Percentiles rank a stretch among this genome's conserved stretches.
These are phyloP conservation scores for Moesziomyces sp. DNA, from an alignment of 1,284 basidiomycete genomes.

Conservation along the genomic window DNA sequence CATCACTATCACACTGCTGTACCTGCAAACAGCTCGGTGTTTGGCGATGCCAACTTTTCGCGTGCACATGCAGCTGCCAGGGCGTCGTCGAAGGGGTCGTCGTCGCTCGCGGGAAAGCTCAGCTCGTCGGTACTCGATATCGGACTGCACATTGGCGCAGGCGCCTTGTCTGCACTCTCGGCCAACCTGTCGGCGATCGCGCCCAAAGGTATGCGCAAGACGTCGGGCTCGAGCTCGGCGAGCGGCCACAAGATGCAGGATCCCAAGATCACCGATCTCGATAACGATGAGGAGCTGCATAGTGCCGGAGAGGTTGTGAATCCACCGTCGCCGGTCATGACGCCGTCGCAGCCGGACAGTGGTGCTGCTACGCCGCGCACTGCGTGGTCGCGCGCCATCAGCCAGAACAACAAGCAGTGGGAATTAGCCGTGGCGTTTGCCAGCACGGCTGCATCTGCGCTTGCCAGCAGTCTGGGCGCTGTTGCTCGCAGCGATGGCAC, in stretches of 20 bases:
- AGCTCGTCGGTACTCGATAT: slow-evolving; percentile 34
- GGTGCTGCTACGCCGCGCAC: slow-evolving; percentile 29
- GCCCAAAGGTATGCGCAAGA: slow-evolving; percentile 2
- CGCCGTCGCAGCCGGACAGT: slow-evolving; percentile 15
- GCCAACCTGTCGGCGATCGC: slow-evolving; percentile 44
- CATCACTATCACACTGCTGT: slow-evolving; percentile 41
- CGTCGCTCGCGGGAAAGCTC: slow-evolving; percentile 37
- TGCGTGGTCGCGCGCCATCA: slow-evolving; percentile 32
- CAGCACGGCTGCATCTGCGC: slow-evolving; percentile 39
- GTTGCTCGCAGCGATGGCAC: slow-evolving; percentile 16
- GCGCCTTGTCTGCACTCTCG: slow-evolving; percentile 32
- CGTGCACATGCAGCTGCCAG: slow-evolving; percentile 40
- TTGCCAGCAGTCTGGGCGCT: slow-evolving; percentile 42
- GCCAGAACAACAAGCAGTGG: slow-evolving; percentile 52
- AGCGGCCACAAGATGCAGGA: slow-evolving; percentile 11
- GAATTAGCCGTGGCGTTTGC: slow-evolving; percentile 51
- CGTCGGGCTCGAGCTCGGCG: neutral
- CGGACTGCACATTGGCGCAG: slow-evolving; percentile 41
- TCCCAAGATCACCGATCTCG: slow-evolving; percentile 36
- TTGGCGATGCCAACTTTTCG: slow-evolving; percentile 19
- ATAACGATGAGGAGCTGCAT: slow-evolving; percentile 34
- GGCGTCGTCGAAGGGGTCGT: slow-evolving; percentile 5
- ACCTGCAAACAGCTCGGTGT: neutral
- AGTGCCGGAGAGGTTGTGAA: neutral
- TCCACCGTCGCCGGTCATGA: neutral